Evolutionary conservation across 495 filamentous ascomycete genomes (phyloP).

Genomic region (Aspergillus steynii): DNA sequence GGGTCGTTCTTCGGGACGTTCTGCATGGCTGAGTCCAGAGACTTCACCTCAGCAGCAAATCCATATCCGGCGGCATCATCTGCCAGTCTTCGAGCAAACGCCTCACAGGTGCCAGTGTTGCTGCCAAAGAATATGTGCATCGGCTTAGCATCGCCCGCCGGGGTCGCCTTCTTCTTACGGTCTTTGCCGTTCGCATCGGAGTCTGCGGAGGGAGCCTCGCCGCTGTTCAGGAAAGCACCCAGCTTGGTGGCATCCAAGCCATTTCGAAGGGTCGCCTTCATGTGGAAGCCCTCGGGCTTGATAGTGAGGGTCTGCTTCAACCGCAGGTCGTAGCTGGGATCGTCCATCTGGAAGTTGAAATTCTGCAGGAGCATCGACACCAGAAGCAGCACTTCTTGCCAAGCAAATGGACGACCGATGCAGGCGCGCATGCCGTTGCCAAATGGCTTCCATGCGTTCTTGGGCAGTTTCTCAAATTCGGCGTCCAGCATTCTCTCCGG

Average conservation of each 20-base stretch:
- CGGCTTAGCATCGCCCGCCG: neutral
- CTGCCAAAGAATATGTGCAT: constrained; percentile 13
- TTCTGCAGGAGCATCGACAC: constrained; percentile 59
- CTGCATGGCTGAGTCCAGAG: constrained; percentile 7
- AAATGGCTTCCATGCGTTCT: constrained; percentile 60
- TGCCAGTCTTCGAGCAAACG: constrained; percentile 11
- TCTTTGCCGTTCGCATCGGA: neutral
- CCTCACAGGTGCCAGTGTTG: constrained; percentile 18
- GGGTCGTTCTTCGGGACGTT: constrained; percentile 9
- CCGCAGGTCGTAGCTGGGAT: constrained; percentile 55
- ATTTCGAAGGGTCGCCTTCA: constrained; percentile 62
- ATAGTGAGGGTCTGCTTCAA: constrained; percentile 73
- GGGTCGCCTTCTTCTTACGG: neutral
- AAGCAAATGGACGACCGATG: constrained; percentile 68
- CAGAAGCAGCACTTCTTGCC: constrained; percentile 59
- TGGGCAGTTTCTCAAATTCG: constrained; percentile 56
- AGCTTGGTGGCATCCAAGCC: constrained; percentile 38
- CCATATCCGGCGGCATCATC: constrained; percentile 8
- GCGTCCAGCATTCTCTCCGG: constrained; percentile 69
- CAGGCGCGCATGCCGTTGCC: constrained; percentile 68
- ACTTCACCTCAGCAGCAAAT: constrained; percentile 6
- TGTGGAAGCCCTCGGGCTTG: constrained; percentile 73
- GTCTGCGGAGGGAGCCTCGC: neutral
- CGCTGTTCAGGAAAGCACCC: neutral
- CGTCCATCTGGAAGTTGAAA: constrained; percentile 59